Evolutionary conservation across 257 asterid genomes (phyloP).

Genomic region (Hygrophila difformis): DNA sequence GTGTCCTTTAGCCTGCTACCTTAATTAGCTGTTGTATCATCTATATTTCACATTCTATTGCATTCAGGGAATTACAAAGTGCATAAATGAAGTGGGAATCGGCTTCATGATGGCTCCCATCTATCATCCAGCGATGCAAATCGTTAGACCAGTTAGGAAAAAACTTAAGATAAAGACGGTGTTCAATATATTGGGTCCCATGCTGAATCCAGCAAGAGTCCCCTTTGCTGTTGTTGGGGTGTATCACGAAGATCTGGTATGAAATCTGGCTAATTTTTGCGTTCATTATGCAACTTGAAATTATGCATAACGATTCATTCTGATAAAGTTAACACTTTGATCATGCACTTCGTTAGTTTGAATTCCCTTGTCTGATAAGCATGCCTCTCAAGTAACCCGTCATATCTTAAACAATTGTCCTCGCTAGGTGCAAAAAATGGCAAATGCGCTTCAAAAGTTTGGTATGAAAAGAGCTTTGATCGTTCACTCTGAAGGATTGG

Average conservation of each 20-base stretch:
- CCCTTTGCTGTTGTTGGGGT: slow-evolving; percentile 72
- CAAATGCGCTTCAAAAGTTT: slow-evolving; percentile 51
- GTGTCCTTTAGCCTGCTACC: no score
- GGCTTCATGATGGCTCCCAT: slow-evolving; percentile 69
- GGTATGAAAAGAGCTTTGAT: slow-evolving; percentile 66
- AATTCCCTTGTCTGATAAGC: no score
- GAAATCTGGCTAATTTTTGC: slow-evolving; percentile 3
- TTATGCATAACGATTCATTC: no score
- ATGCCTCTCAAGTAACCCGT: no score
- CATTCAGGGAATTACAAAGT: slow-evolving; percentile 41
- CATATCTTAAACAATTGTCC: neutral
- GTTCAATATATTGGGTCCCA: slow-evolving; percentile 63
- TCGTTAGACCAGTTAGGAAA: slow-evolving; percentile 54
- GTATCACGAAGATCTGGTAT: slow-evolving; percentile 46
- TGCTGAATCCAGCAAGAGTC: slow-evolving; percentile 65
- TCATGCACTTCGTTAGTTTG: no score
- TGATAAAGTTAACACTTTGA: no score
- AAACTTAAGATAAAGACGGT: slow-evolving; percentile 61
- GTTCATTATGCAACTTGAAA: no score
- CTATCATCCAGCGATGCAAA: slow-evolving; percentile 67
- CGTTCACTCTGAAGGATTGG: slow-evolving; percentile 72
- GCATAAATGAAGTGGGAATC: slow-evolving; percentile 56
- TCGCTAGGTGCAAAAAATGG: slow-evolving; percentile 56
- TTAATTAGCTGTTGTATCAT: no score
- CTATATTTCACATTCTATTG: no score